Percentiles rank a stretch among this genome's conserved stretches.
Evolutionary conservation across 208 protist species (phyloP).

Genomic region (Trypanosoma lewisi): DNA sequence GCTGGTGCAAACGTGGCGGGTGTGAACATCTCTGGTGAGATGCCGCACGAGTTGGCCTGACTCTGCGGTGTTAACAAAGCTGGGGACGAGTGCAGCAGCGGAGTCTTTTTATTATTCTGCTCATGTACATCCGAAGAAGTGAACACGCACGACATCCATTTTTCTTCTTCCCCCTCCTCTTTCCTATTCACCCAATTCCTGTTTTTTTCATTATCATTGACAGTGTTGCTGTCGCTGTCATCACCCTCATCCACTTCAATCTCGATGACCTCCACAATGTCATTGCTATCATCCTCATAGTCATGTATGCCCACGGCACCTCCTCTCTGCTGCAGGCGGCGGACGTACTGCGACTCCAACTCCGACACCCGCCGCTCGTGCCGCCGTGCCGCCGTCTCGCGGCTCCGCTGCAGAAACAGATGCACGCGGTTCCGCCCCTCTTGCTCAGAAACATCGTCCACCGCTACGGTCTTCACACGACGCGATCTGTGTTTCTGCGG

Average conservation of each 20-base stretch:
- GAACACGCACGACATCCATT: neutral
- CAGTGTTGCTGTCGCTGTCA: no score
- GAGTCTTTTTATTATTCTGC: neutral
- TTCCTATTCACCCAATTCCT: no score
- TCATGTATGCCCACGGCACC: neutral
- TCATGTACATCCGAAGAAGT: neutral
- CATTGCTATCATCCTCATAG: neutral
- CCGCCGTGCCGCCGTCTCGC: conserved; percentile 4
- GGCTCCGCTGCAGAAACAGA: conserved; percentile 16
- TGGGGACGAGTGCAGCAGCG: neutral
- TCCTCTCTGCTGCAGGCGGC: neutral
- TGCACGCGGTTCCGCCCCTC: neutral
- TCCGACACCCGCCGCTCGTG: conserved; percentile 6
- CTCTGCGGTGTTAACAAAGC: conserved; percentile 15
- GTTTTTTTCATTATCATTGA: neutral
- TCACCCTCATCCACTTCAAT: conserved; percentile 22
- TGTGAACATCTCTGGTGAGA: conserved; percentile 20
- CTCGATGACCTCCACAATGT: conserved; percentile 4
- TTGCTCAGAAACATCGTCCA: neutral
- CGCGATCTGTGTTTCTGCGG: neutral
- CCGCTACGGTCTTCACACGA: neutral
- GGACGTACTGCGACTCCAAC: conserved; percentile 16
- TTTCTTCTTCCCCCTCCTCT: neutral
- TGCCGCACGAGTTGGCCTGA: neutral
- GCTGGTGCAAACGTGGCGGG: neutral